Percentiles rank a stretch among this genome's conserved stretches.
Evolutionary conservation across 1,284 basidiomycete species (phyloP).

Genomic region (Inonotus obliquus): DNA sequence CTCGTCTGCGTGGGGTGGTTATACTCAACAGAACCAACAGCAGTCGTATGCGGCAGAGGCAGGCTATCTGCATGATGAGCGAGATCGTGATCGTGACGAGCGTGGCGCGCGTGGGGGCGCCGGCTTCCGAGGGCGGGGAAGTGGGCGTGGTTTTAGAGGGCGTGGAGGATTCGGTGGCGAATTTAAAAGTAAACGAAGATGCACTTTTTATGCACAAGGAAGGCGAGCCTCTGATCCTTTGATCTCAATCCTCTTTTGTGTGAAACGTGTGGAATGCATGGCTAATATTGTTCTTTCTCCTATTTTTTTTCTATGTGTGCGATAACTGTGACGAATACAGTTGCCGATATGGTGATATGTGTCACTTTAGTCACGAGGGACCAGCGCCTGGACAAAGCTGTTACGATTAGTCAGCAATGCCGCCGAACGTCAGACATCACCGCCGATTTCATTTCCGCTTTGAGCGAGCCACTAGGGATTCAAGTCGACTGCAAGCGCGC

Average conservation of each 20-base stretch:
- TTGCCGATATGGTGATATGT: constrained; percentile 82
- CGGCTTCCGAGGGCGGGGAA: constrained; percentile 26
- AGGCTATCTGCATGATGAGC: constrained; percentile 5
- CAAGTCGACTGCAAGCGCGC: neutral
- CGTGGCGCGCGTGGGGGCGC: constrained; percentile 3
- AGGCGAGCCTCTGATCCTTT: constrained; percentile 66
- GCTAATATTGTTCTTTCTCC: constrained; percentile 35
- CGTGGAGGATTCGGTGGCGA: constrained; percentile 42
- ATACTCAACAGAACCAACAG: constrained; percentile 1
- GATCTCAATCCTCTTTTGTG: constrained; percentile 22
- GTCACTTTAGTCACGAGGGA: constrained; percentile 72
- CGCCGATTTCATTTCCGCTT: neutral
- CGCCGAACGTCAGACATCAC: neutral
- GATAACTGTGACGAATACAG: constrained; percentile 36
- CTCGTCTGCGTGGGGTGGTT: neutral
- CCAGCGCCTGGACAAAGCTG: neutral
- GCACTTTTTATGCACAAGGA: constrained; percentile 83
- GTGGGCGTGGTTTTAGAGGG: constrained; percentile 31
- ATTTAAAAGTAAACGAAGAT: constrained; percentile 74
- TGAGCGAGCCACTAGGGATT: too few species aligned
- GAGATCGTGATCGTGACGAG: constrained; percentile 9
- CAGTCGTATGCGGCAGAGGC: neutral
- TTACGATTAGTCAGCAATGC: constrained; percentile 7
- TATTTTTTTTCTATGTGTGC: constrained; percentile 26
- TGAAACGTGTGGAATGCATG: constrained; percentile 33